Base-by-base conservation (phyloP, 2,329 filamentous ascomycete genomes). In the Xylariaceae sp. region DNA sequence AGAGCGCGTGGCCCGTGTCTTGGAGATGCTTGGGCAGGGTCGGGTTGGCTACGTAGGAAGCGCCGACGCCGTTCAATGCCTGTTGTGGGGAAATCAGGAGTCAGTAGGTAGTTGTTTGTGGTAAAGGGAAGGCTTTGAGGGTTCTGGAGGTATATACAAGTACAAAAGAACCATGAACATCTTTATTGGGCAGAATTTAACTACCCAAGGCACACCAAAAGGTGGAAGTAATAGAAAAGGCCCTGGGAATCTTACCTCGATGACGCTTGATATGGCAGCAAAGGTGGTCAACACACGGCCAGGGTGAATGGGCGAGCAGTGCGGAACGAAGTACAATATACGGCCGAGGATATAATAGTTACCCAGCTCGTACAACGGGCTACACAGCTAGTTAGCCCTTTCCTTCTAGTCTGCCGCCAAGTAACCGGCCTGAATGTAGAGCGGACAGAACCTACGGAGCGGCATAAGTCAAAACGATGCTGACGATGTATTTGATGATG, bases 271-370 rank as follows among this genome's bases (percentile, higher is more conserved):
- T 34, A 80, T 63, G 7, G 67, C 71, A 11, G 74, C 73, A 59
- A 80, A 80, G 2, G 74, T 78, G 4, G 73, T 73, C 26, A 79
- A 63, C 21, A 78, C 73, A 16, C 72, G 70, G 17, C 74, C 71
- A 0, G 77, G 77, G 29, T 77, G 72, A 21, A 79, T 71, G 0
- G 83, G 83, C 0, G 82, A 76, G 55, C 82, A 74, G 63, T 85
- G 82, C 0, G 84, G 84, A 7, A 85, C 76, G 68, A 86, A 86
- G 69, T 81, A 82, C 6, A 87, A 73, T 14, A 84, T 76, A 2
- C 83, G 78, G 2, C 79, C 80, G 46, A 87, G 78, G 41, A 85
- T 76, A 61, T 85, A 79, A 67, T 86, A 86, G 65, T 86, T 85
- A 37, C 78, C 77, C 3, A 83, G 76, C 53, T 84, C 82, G 47